Conservation (phyloP, 2,329 filamentous ascomycete genomes). For the Aspergillus tanneri region DNA sequence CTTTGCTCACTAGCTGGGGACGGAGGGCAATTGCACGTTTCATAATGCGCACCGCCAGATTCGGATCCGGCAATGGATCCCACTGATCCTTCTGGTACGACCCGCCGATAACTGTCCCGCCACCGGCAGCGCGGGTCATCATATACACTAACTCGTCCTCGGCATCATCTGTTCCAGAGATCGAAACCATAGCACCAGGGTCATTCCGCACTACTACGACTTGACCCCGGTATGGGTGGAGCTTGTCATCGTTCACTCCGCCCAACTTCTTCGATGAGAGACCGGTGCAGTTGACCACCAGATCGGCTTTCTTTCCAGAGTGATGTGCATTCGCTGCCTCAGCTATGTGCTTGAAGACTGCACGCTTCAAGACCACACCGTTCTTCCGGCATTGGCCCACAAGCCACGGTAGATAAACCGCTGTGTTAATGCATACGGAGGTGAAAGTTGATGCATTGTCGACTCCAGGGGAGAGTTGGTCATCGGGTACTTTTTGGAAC, state of each 20-base stretch:
- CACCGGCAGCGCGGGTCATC: constrained; percentile 75
- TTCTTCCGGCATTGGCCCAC: constrained; percentile 73
- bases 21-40: constrained; percentile 53
- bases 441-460: constrained; percentile 75
- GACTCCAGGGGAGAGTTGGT: constrained; percentile 61
- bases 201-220: constrained; percentile 80
- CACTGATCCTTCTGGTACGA: constrained; percentile 77
- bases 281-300: constrained; percentile 84
- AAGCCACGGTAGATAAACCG: constrained; percentile 84
- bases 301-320: constrained; percentile 56
- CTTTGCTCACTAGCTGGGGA: constrained; percentile 52
- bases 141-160: constrained; percentile 72
- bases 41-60: constrained; percentile 81
- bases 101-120: constrained; percentile 83
- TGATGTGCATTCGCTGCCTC: constrained; percentile 66
- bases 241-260: constrained; percentile 71
- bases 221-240: constrained; percentile 79
- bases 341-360: constrained; percentile 64
- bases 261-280: constrained; percentile 72
- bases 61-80: constrained; percentile 75
- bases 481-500: constrained; percentile 61
- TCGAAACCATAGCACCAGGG: constrained; percentile 65
- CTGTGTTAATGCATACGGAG: constrained; percentile 87
- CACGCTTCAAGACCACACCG: constrained; percentile 67
- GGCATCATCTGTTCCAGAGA: constrained; percentile 72